Percentiles rank a stretch among this genome's conserved stretches.
phyloP scores from a whole-genome alignment of 2,329 filamentous ascomycete species.

The Aspergillus sp. region DNA sequence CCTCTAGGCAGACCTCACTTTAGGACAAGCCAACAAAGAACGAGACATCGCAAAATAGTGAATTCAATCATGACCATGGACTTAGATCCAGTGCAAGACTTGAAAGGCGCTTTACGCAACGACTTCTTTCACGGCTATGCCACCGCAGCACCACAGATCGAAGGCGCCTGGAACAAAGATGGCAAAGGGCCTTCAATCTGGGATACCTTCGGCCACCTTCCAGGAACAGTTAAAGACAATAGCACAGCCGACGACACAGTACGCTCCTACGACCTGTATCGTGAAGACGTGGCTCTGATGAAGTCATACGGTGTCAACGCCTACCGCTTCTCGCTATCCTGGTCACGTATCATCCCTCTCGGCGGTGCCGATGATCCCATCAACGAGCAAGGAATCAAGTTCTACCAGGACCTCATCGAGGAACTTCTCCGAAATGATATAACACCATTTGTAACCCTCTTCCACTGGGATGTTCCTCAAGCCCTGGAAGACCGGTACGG shows the following conservation, averaged over 20 bases:
- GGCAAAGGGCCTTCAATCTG: slow-evolving; percentile 77
- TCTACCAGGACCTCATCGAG: slow-evolving; percentile 74
- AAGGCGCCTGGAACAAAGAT: slow-evolving; percentile 70
- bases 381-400: slow-evolving; percentile 72
- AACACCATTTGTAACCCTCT: slow-evolving; percentile 73
- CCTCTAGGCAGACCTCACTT: not conserved
- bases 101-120: slow-evolving; percentile 24
- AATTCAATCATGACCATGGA: slow-evolving; percentile 18
- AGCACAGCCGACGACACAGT: slow-evolving; percentile 72
- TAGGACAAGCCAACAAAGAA: not conserved
- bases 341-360: slow-evolving; percentile 72
- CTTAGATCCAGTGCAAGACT: slow-evolving; percentile 26
- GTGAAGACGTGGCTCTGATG: slow-evolving; percentile 70
- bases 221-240: slow-evolving; percentile 75
- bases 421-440: slow-evolving; percentile 72
- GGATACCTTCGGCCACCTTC: slow-evolving; percentile 74
- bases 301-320: slow-evolving; percentile 68
- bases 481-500: slow-evolving; percentile 73
- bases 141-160: slow-evolving; percentile 59
- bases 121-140: slow-evolving; percentile 33
- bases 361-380: slow-evolving; percentile 74
- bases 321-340: slow-evolving; percentile 80
- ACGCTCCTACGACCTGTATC: slow-evolving; percentile 75
- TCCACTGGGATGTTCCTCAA: slow-evolving; percentile 81
- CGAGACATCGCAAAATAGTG: not conserved